A percentile compares a stretch with the other conserved stretches of the same genome.
These are phyloP conservation scores for Eutrema japonicum DNA, from an alignment of 345 rosid species.

Conservation along the genomic window DNA sequence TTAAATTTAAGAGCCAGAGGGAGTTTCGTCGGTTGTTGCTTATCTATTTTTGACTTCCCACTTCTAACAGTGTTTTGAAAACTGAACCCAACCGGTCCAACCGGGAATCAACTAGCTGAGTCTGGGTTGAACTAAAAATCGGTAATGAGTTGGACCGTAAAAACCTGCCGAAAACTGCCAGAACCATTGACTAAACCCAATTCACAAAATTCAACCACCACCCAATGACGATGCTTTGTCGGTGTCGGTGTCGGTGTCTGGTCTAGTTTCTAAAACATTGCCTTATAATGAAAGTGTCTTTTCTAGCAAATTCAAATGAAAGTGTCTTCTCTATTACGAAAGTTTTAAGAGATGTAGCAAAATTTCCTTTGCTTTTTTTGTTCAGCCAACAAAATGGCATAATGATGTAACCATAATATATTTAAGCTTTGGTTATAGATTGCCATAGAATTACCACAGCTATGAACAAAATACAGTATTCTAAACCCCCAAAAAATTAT, in stretches of 20 bases:
- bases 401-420: background rate
- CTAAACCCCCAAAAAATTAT: conserved; percentile 11
- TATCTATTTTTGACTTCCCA: conserved; percentile 6
- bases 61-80: background rate
- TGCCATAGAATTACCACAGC: conserved; percentile 17
- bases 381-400: background rate
- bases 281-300: too few relatives aligned
- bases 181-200: background rate
- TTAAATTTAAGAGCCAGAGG: conserved; percentile 18
- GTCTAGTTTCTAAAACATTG: too few relatives aligned
- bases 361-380: too few relatives aligned
- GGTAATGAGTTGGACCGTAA: background rate
- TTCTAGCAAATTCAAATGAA: too few relatives aligned
- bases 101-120: too few relatives aligned
- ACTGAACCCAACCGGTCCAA: too few relatives aligned
- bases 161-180: background rate
- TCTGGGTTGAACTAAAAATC: too few relatives aligned
- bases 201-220: background rate
- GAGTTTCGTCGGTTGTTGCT: conserved; percentile 19
- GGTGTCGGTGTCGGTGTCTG: too few relatives aligned
- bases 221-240: too few relatives aligned
- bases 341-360: too few relatives aligned
- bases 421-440: conserved; percentile 6
- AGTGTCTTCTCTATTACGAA: too few relatives aligned
- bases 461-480: conserved; percentile 32